Base-by-base conservation (phyloP, 148 eudicot genomes). In the Chenopodium suecicum region DNA sequence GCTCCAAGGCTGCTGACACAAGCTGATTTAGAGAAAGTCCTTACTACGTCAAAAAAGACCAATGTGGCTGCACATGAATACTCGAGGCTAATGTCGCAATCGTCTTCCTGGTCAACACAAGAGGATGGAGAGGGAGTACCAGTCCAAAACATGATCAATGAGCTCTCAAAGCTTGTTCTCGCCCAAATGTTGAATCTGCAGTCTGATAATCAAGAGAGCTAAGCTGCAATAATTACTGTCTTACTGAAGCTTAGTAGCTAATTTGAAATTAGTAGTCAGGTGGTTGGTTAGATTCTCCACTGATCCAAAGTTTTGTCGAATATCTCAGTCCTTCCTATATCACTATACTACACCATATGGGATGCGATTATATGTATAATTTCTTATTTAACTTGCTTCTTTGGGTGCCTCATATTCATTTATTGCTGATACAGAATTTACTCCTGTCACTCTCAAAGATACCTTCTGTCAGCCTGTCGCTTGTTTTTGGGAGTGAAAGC, bases 31-130 rank as follows among this genome's bases (percentile, higher is more conserved):
- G 97, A 95, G 86, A 90, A 66, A 29, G 97, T 90, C 29, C 80
- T 94, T 34, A 76, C 74, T 1, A 89, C 91, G 8, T 80, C 93
- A 46, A 91, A 23, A 65, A 89, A 90, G 82, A 93, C 98, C 9
- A 86, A 82, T 75, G 85, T 79, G 66, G 97, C 97, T 60, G 99
- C 99, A 9, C 88, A 75, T 17, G 97, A 95, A 83, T 95, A 88
- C 86, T 78, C 85, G 25, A 85, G 93, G 86, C 47, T 83, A 83
- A 83, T 77, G 82, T 84, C 90, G 20, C 92, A 84, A 44, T 84
- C 86, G 27, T 31, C 89, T 5, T 80, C 86, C 60, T 92, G 89
- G 91, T 62, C 90, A 25, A 72, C 75, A 82, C 87, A 77, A 54
- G 82, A 85, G 76, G 91, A 87, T 12, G 75, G 91, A 2, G 90